Base-by-base conservation (phyloP, 73 alveolate genomes). In the Durusdinium trenchii region DNA sequence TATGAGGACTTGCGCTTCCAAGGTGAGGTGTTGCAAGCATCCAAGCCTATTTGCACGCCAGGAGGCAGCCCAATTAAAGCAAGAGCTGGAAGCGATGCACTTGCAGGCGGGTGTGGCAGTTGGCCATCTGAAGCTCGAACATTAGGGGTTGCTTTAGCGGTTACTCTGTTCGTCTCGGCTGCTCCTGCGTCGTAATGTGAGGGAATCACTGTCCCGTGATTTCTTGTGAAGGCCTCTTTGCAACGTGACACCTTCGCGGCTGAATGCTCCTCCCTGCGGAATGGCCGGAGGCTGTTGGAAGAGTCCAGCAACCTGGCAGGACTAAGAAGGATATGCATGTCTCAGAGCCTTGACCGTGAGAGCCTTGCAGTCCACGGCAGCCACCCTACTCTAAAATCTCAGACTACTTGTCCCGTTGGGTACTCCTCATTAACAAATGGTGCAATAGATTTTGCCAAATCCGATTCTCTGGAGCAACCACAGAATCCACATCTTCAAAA, bases 181-280 rank as follows among this genome's bases (percentile, higher is more conserved):
- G n/a, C n/a, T n/a, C n/a, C n/a, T n/a, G n/a, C n/a, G n/a, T n/a
- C n/a, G n/a, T n/a, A n/a, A n/a, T n/a, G n/a, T 23, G 32, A 62
- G 32, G 20, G 43, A 7, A 23, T 7, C 32, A 12, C 6, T 7
- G 78, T 5, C 20, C 78, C 20, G 5, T 62, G 78, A 23, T 62
- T 62, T 6, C 38, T n/a, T 14, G 51, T 71, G 6, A 36, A 83
- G 93, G 93, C 93, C 36, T 51, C 35, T n/a, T 83, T 73, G 6
- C 93, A 83, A 36, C 93, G 50, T 0, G 73, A 83, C 50, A 83
- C 93, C 93, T 50, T 83, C n/a, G 93, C 93, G 20, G 93, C 73
- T 20, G 93, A 83, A 73, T 83, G 47, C 20, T 48, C 93, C 12
- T 50, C 48, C 30, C 75, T 83, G 48, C 75, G 30, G 51, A 48